Percentiles rank a stretch among this genome's conserved stretches.
phyloP scores from a whole-genome alignment of 441 rosid genomes.

The Erodium chrysanthum region DNA sequence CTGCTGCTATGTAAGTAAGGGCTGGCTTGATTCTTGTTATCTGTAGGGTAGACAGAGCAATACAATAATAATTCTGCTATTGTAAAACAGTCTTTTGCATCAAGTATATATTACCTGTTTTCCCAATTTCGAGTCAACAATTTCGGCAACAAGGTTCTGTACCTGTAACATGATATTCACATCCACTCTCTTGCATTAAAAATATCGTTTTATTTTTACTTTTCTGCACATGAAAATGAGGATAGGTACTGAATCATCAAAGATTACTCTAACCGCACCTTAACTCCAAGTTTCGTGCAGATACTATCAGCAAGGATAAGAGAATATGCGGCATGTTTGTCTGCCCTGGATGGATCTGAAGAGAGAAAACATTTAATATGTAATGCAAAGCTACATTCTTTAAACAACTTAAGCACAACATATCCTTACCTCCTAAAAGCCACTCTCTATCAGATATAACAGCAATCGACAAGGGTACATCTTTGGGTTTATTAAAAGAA shows the following conservation, averaged over 20 bases:
- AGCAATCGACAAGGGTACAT: constrained; percentile 62
- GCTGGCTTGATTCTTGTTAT: constrained; percentile 70
- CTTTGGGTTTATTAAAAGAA: constrained; percentile 37
- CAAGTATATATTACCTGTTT: constrained; percentile 56
- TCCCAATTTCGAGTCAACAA: constrained; percentile 79
- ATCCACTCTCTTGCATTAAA: no score
- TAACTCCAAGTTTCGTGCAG: constrained; percentile 70
- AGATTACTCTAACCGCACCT: no score
- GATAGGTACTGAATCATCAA: no score
- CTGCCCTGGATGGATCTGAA: constrained; percentile 79
- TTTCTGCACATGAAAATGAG: no score
- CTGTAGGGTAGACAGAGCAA: constrained; percentile 26
- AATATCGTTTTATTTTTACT: no score
- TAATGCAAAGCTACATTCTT: constrained; percentile 6
- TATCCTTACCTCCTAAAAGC: constrained; percentile 60
- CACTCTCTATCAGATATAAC: constrained; percentile 78
- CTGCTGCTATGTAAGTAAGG: constrained; percentile 73
- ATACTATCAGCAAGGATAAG: constrained; percentile 89
- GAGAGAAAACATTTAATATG: constrained; percentile 9
- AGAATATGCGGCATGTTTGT: constrained; percentile 77
- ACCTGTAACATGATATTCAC: constrained; percentile 22
- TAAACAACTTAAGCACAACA: constrained; percentile 13
- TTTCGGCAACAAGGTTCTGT: constrained; percentile 87
- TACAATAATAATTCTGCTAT: background rate
- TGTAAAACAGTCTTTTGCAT: constrained; percentile 14